Conservation (phyloP, 1,139 yeast genomes). For the Geotrichum reessii region DNA sequence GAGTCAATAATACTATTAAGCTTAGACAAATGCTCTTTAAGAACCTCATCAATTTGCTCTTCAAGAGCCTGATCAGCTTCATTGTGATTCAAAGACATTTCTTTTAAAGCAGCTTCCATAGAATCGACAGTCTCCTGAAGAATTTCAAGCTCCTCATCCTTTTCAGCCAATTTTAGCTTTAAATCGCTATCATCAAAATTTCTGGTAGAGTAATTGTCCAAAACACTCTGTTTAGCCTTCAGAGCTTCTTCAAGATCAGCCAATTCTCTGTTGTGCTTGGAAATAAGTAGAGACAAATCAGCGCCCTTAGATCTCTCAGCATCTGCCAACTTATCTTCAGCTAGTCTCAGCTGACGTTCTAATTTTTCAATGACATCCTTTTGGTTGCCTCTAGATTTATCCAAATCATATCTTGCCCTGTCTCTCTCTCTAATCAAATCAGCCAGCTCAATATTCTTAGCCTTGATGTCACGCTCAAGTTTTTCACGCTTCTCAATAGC, state of each 20-base stretch:
- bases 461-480: conserved; percentile 74
- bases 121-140: conserved; percentile 55
- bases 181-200: conserved; percentile 36
- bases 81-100: conserved; percentile 42
- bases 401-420: conserved; percentile 78
- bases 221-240: conserved; percentile 36
- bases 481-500: conserved; percentile 80
- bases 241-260: conserved; percentile 37
- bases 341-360: conserved; percentile 59
- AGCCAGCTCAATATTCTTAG: conserved; percentile 82
- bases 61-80: conserved; percentile 48
- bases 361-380: conserved; percentile 63
- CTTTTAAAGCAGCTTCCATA: conserved; percentile 67
- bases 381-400: conserved; percentile 60
- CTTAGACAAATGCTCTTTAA: conserved; percentile 46
- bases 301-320: conserved; percentile 63
- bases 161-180: conserved; percentile 52
- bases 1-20: conserved; percentile 63
- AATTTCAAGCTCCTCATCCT: conserved; percentile 75
- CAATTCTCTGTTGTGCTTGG: conserved; percentile 52
- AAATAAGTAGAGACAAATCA: conserved; percentile 55
- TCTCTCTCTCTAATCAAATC: conserved; percentile 88
- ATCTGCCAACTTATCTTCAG: conserved; percentile 55
- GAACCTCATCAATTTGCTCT: conserved; percentile 54
- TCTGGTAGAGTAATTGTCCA: conserved; percentile 29